Percentiles rank a stretch among this genome's conserved stretches.
phyloP scores from a whole-genome alignment of 768 basidiomycete genomes.

The Boletus insuetus region DNA sequence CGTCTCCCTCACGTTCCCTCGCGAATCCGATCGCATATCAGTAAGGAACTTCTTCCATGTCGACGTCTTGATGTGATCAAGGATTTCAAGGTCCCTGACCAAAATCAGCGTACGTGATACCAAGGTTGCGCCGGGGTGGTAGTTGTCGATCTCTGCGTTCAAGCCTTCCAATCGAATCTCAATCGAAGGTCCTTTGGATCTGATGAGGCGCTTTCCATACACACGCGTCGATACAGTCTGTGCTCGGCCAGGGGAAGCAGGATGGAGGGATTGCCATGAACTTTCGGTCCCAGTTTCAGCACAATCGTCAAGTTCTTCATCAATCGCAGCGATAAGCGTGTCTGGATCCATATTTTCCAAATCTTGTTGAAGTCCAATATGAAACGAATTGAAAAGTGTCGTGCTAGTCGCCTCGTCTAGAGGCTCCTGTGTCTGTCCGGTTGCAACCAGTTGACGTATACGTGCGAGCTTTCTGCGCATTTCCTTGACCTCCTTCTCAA shows the following conservation, averaged over 20 bases:
- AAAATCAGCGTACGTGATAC: constrained; percentile 68
- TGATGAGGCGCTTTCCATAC: constrained; percentile 59
- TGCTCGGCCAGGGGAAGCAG: constrained; percentile 43
- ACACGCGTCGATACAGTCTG: constrained; percentile 37
- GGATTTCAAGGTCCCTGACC: constrained; percentile 76
- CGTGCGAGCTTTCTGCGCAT: constrained; percentile 84
- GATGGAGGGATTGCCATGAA: constrained; percentile 87
- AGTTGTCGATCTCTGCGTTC: constrained; percentile 65
- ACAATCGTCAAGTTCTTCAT: constrained; percentile 82
- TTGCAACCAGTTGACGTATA: constrained; percentile 89
- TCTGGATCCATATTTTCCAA: constrained; percentile 70
- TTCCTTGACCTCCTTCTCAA: constrained; percentile 85
- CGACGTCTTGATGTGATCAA: constrained; percentile 97
- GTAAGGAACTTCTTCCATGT: constrained; percentile 99
- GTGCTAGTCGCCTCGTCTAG: constrained; percentile 68
- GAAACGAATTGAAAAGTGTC: constrained; percentile 89
- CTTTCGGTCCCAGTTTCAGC: constrained; percentile 72
- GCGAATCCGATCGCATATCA: constrained; percentile 75
- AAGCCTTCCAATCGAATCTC: constrained; percentile 75
- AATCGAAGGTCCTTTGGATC: constrained; percentile 78
- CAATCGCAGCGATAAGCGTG: constrained; percentile 85
- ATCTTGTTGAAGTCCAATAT: constrained; percentile 85
- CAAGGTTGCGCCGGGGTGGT: constrained; percentile 49
- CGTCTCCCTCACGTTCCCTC: constrained; percentile 86
- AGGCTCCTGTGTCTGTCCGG: constrained; percentile 82